Evolutionary conservation across 495 filamentous ascomycete species (phyloP).

Genomic region (Aspergillus ostianus): DNA sequence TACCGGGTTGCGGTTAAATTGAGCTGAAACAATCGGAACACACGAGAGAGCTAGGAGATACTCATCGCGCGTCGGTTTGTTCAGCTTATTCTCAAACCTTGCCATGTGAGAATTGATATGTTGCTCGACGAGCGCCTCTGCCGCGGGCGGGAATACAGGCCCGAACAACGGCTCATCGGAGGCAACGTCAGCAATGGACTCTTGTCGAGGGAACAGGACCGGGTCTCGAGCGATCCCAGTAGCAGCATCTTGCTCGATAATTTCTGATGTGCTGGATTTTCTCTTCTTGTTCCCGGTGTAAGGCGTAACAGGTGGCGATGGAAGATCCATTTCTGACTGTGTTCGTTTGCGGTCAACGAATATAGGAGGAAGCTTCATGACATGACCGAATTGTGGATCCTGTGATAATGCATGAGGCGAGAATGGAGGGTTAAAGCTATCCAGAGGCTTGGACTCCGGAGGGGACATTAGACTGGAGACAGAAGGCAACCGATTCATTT

Average conservation of each 20-base stretch:
- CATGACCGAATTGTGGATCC: conserved; percentile 33
- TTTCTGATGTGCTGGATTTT: conserved; percentile 43
- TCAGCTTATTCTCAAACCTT: conserved; percentile 51
- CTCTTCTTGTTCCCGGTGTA: conserved; percentile 54
- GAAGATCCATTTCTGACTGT: conserved; percentile 52
- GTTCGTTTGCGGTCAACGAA: conserved; percentile 48
- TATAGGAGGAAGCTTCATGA: conserved; percentile 49
- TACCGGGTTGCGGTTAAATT: conserved; percentile 56
- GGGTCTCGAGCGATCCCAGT: conserved; percentile 52
- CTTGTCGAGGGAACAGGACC: conserved; percentile 56
- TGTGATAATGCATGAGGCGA: conserved; percentile 34
- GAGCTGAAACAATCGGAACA: conserved; percentile 59
- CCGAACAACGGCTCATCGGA: conserved; percentile 58
- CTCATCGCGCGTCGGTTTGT: conserved; percentile 66
- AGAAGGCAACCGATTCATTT: conserved; percentile 50
- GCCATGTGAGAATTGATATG: conserved; percentile 66
- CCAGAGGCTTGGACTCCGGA: conserved; percentile 62
- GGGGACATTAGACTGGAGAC: conserved; percentile 72
- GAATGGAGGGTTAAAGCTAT: conserved; percentile 52
- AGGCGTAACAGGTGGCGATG: conserved; percentile 74
- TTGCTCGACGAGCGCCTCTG: conserved; percentile 57
- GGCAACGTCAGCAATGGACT: conserved; percentile 40
- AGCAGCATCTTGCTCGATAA: conserved; percentile 33
- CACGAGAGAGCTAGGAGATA: conserved; percentile 68
- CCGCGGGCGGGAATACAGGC: conserved; percentile 41